Evolutionary conservation across 768 basidiomycete genomes (phyloP).

Genomic region (Rhodotorula kratochvilovae): DNA sequence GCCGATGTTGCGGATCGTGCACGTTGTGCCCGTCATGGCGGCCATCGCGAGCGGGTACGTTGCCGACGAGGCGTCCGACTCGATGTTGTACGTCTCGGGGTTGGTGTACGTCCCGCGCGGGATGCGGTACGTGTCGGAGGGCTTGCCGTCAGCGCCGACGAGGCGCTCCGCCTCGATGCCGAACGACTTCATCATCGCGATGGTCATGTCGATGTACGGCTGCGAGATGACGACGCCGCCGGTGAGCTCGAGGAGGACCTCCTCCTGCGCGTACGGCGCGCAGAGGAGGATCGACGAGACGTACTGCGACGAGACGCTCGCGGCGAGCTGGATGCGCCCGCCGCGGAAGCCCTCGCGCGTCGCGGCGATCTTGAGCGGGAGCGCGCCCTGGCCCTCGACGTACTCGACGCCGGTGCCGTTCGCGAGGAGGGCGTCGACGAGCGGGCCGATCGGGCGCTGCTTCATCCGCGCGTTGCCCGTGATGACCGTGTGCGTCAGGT

Average conservation of each 20-base stretch:
- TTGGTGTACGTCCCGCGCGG: constrained; percentile 72
- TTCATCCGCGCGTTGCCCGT: constrained; percentile 99
- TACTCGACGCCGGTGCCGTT: constrained; percentile 76
- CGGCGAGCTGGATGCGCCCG: constrained; percentile 75
- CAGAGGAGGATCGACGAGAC: constrained; percentile 95
- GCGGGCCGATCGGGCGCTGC: constrained; percentile 90
- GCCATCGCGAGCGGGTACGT: constrained; percentile 97
- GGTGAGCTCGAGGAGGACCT: constrained; percentile 80
- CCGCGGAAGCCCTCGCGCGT: constrained; percentile 67
- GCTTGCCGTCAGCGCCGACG: constrained; percentile 57
- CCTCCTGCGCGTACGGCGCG: constrained; percentile 80
- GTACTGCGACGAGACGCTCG: constrained; percentile 94
- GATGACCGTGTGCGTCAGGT: constrained; percentile 63
- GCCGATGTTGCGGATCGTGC: constrained; percentile 89
- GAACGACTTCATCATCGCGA: constrained; percentile 93
- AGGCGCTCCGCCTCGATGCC: constrained; percentile 71
- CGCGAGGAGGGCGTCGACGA: constrained; percentile 78
- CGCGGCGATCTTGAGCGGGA: constrained; percentile 79
- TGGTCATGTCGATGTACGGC: constrained; percentile 99
- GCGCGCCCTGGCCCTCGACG: constrained; percentile 72
- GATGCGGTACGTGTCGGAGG: constrained; percentile 77
- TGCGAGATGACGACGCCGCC: constrained; percentile 97
- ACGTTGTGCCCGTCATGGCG: constrained; percentile 92
- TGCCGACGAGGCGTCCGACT: constrained; percentile 84
- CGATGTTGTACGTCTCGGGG: constrained; percentile 78